Evolutionary conservation across 331 rosid species (phyloP).

Genomic region (Quercus lobata): DNA sequence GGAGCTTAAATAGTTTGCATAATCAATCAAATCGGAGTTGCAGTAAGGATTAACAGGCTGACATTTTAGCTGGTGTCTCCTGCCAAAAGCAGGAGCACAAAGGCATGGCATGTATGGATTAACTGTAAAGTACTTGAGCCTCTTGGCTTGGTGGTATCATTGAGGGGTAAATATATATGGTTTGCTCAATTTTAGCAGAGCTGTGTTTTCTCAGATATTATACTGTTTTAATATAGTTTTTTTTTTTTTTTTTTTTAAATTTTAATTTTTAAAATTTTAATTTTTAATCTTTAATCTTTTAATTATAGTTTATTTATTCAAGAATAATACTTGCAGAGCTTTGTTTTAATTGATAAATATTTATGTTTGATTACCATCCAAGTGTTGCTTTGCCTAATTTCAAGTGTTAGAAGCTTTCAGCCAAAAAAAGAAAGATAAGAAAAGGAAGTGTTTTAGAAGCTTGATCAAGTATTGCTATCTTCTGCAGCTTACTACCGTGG

Average conservation of each 20-base stretch:
- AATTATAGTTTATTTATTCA: background rate
- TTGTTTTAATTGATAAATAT: background rate
- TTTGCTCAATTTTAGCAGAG: background rate
- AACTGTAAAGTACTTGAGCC: background rate
- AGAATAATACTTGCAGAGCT: background rate
- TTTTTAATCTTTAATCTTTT: too few species aligned
- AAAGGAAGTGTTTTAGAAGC: background rate
- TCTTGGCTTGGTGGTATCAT: background rate
- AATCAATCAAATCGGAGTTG: background rate
- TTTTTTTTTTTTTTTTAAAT: too few species aligned
- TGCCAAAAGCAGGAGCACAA: background rate
- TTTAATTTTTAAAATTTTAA: too few species aligned
- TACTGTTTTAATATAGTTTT: background rate
- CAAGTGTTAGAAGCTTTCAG: background rate
- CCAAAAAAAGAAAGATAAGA: too few species aligned
- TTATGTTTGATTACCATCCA: background rate
- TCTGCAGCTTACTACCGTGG: conserved; percentile 94
- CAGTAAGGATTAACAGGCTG: background rate
- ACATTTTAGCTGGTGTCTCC: background rate
- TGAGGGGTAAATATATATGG: background rate
- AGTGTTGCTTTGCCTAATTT: background rate
- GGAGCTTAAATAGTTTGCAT: background rate
- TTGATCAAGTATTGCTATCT: conserved; percentile 4
- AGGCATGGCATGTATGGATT: background rate
- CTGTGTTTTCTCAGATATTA: background rate